These are phyloP conservation scores for Venturia aucupariae DNA, from an alignment of 2,329 filamentous ascomycete species.

Conservation along the genomic window DNA sequence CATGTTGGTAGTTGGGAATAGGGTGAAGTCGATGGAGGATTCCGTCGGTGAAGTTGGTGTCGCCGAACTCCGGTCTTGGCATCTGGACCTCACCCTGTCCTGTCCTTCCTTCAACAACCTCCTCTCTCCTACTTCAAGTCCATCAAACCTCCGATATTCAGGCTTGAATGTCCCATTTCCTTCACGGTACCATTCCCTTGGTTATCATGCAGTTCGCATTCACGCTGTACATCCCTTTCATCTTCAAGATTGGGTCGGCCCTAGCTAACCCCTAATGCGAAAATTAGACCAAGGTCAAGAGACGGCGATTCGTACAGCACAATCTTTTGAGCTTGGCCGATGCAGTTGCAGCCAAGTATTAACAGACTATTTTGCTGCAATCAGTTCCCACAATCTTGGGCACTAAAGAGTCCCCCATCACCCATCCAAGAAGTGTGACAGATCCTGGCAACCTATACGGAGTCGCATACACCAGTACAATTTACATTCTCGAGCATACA, in stretches of 20 bases:
- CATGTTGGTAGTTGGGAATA: too few species aligned
- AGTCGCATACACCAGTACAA: too few species aligned
- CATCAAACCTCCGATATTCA: too few species aligned
- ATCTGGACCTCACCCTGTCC: background rate
- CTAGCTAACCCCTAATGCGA: background rate
- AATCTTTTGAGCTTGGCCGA: background rate
- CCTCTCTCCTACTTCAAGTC: too few species aligned
- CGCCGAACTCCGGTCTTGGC: background rate
- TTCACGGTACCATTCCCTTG: background rate
- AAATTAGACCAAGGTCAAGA: background rate
- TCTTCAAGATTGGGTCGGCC: background rate
- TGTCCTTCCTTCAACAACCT: too few species aligned
- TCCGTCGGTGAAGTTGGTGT: background rate
- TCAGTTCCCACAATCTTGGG: too few species aligned
- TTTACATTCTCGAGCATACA: too few species aligned
- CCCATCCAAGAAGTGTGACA: too few species aligned
- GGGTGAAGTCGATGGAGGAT: background rate
- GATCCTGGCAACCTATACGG: too few species aligned
- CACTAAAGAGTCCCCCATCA: too few species aligned
- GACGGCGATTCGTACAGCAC: background rate
- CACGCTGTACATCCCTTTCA: background rate
- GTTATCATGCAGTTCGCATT: background rate
- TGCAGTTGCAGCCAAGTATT: background rate
- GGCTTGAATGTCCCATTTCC: too few species aligned
- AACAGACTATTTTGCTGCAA: too few species aligned